Conservation (phyloP, 106 monocot species). For the Apostasia ramifera region DNA sequence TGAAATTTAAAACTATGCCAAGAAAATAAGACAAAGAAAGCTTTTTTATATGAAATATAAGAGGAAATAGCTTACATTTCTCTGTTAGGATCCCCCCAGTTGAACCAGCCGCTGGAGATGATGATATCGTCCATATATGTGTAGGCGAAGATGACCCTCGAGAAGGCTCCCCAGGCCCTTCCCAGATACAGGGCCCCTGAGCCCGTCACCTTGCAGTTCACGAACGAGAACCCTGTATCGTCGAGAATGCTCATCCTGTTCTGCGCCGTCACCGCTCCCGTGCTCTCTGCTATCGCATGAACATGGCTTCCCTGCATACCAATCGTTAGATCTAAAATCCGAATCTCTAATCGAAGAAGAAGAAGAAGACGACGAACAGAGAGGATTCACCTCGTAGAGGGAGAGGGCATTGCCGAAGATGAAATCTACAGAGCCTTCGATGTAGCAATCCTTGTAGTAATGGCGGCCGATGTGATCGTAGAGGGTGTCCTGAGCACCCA, state of each 20-base stretch:
- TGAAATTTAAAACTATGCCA: not conserved
- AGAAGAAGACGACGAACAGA: not conserved
- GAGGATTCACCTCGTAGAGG: conserved; percentile 60
- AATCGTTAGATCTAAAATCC: not conserved
- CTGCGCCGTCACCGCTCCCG: conserved; percentile 87
- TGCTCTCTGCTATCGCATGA: conserved; percentile 72
- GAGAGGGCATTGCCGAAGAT: conserved; percentile 96
- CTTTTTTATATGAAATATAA: not conserved
- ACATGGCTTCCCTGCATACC: conserved; percentile 60
- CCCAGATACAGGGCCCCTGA: conserved; percentile 85
- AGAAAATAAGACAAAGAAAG: not conserved
- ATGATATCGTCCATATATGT: conserved; percentile 94
- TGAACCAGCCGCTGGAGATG: conserved; percentile 75
- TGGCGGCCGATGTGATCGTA: conserved; percentile 88
- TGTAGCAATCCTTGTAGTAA: conserved; percentile 96
- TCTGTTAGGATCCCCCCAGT: conserved; percentile 87
- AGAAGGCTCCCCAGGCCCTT: conserved; percentile 87
- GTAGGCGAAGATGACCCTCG: conserved; percentile 86
- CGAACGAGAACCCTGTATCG: conserved; percentile 93
- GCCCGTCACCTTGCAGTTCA: conserved; percentile 87
- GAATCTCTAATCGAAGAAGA: no score
- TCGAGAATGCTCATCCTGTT: conserved; percentile 77
- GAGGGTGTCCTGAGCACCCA: conserved; percentile 92
- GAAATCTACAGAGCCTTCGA: conserved; percentile 95
- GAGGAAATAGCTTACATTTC: conserved; percentile 48